These are phyloP conservation scores for Rhodosporidiobolus odoratus DNA, from an alignment of 768 basidiomycete genomes.

Conservation along the genomic window DNA sequence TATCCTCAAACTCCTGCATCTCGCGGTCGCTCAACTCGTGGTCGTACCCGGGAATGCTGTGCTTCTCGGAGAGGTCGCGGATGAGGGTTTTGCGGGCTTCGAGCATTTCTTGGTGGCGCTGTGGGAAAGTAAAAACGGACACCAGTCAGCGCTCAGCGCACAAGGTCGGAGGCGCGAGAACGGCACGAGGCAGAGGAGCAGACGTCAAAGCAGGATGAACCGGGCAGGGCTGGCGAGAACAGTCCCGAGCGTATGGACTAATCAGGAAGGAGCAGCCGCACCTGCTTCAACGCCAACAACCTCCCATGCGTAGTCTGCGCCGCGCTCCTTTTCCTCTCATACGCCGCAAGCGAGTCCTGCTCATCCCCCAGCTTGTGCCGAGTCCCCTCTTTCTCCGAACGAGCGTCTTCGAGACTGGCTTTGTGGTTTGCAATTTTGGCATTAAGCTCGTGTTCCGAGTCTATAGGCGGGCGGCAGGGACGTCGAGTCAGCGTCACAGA, in stretches of 20 bases:
- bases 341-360: slow-evolving; percentile 22
- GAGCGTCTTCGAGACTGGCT: slow-evolving; percentile 71
- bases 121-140: not conserved
- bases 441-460: slow-evolving; percentile 67
- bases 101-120: slow-evolving; percentile 72
- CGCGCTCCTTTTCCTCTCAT: slow-evolving; percentile 36
- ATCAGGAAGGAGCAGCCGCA: not conserved
- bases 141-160: not conserved
- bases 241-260: no score
- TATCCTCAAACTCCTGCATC: slow-evolving; percentile 62
- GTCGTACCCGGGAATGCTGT: slow-evolving; percentile 69
- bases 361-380: slow-evolving; percentile 88
- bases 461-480: not conserved
- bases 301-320: slow-evolving; percentile 52
- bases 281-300: slow-evolving; percentile 64
- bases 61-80: slow-evolving; percentile 61
- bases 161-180: no score
- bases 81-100: slow-evolving; percentile 68
- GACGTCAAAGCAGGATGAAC: not conserved
- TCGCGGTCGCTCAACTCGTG: slow-evolving; percentile 64
- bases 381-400: slow-evolving; percentile 83
- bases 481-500: not conserved
- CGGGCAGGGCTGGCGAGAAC: not conserved
- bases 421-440: slow-evolving; percentile 98
- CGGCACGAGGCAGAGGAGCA: not conserved